phyloP scores from a whole-genome alignment of 31 red algal genomes.

The Odonthalia washingtoniensis region DNA sequence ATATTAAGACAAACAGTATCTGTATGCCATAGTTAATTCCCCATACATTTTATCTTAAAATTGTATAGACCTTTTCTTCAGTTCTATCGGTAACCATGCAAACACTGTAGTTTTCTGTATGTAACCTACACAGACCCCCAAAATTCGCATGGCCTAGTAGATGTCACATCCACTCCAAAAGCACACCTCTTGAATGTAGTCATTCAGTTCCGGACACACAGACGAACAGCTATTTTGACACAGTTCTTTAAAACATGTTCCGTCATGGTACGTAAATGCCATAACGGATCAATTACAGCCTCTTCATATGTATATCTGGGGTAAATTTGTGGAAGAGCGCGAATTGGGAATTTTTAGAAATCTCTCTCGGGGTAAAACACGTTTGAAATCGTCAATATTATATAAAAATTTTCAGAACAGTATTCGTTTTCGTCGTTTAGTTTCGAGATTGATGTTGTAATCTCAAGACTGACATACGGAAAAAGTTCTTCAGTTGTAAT shows the following conservation, averaged over 20 bases:
- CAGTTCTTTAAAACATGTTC: constrained; percentile 14
- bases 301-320: too few relatives aligned
- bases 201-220: too few relatives aligned
- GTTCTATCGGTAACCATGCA: too few relatives aligned
- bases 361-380: constrained; percentile 10
- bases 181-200: too few relatives aligned
- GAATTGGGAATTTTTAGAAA: constrained; percentile 38
- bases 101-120: too few relatives aligned
- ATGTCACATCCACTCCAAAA: too few relatives aligned
- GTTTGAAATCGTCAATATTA: constrained; percentile 1
- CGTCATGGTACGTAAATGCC: constrained; percentile 5
- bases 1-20: too few relatives aligned
- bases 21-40: too few relatives aligned
- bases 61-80: too few relatives aligned
- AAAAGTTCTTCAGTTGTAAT: constrained; percentile 19
- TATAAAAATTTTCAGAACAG: background rate
- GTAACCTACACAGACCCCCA: too few relatives aligned
- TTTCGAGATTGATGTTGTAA: constrained; percentile 4
- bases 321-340: background rate
- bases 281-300: constrained; percentile 15
- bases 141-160: too few relatives aligned
- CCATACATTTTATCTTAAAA: too few relatives aligned
- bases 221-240: constrained; percentile 15
- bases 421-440: constrained; percentile 12
- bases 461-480: constrained; percentile 9